These are phyloP conservation scores for Suillus occidentalis DNA, from an alignment of 768 basidiomycete genomes.

Conservation along the genomic window DNA sequence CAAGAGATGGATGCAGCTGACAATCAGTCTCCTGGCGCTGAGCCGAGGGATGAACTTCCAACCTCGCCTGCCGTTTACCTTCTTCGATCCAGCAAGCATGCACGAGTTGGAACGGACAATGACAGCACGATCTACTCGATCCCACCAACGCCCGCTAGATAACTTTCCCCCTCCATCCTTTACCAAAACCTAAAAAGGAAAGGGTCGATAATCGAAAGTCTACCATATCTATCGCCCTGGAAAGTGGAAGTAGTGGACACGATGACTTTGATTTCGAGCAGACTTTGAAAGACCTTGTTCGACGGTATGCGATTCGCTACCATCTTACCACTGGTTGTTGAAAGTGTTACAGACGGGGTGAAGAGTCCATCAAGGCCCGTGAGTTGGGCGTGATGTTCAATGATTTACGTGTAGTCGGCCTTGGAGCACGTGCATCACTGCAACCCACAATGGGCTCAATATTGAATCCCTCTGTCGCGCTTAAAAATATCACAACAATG, in stretches of 20 bases:
- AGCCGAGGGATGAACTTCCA: neutral
- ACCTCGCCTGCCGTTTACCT: neutral
- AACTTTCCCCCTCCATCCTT: neutral
- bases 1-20: neutral
- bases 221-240: conserved; percentile 1
- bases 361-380: conserved; percentile 49
- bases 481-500: conserved; percentile 42
- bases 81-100: conserved; percentile 3
- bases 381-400: conserved; percentile 63
- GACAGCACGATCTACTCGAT: conserved; percentile 2
- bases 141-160: neutral
- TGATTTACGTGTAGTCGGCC: conserved; percentile 57
- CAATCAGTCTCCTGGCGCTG: neutral
- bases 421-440: conserved; percentile 54
- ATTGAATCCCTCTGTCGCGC: conserved; percentile 51
- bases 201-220: neutral
- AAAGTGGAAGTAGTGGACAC: conserved; percentile 29
- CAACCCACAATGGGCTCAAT: conserved; percentile 64
- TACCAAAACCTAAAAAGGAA: neutral
- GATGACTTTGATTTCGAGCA: conserved; percentile 35
- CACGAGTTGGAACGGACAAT: neutral
- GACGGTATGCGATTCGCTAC: conserved; percentile 17
- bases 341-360: conserved; percentile 38
- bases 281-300: conserved; percentile 24
- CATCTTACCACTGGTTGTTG: neutral